A percentile compares a stretch with the other conserved stretches of the same genome.
Conservation (phyloP, 305 asterid species). For the Solanum hybrid region DNA sequence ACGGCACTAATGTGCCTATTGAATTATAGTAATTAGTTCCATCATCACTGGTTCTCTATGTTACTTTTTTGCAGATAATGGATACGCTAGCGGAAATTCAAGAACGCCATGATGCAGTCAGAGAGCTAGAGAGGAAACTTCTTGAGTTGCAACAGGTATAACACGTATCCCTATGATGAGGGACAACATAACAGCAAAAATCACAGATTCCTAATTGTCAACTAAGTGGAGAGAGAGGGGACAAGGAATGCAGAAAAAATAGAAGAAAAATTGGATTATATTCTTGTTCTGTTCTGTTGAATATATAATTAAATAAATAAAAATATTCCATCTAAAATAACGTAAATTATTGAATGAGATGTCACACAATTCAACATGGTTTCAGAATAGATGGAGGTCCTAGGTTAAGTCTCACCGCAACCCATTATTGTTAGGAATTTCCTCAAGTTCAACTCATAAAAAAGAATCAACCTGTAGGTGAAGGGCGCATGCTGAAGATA, state of each 20-base stretch:
- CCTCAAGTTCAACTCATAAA: background rate
- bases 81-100: conserved; percentile 52
- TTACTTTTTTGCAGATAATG: conserved; percentile 27
- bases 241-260: background rate
- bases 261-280: background rate
- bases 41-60: background rate
- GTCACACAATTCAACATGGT: background rate
- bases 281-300: background rate
- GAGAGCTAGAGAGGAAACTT: conserved; percentile 44
- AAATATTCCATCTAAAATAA: background rate
- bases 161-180: background rate
- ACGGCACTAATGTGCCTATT: background rate
- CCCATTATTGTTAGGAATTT: background rate
- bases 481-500: background rate
- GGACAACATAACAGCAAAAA: background rate
- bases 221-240: background rate
- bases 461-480: background rate
- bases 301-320: too few relatives aligned
- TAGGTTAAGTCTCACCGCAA: background rate
- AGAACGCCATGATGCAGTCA: conserved; percentile 58
- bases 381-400: background rate
- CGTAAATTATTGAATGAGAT: background rate
- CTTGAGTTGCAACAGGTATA: conserved; percentile 49
- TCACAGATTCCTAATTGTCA: background rate
- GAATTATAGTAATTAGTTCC: background rate